Evolutionary conservation across 768 basidiomycete genomes (phyloP), one percentile per base, ranked within the genome.

Genomic region (Dioszegia crocea): DNA sequence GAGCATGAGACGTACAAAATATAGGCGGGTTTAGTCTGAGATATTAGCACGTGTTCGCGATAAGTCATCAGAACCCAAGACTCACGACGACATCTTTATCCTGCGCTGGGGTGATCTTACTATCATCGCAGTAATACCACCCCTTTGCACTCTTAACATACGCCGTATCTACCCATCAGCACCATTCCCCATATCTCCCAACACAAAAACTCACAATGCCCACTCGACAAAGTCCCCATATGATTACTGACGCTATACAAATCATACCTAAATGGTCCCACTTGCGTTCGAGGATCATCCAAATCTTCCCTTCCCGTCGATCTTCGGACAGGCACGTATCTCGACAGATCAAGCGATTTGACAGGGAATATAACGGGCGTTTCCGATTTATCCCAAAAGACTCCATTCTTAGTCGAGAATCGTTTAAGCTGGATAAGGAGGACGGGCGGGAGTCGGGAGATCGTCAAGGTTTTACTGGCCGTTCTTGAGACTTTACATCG

Each of bases 161-260:
- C 19, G 96, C 91, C 45, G 94, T 98, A 76, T 98, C 94, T 96
- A 54, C 17, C 6, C 6, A 33, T 33, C 33, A 33, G 33, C 33
- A 33, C 14, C n/a, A n/a, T 33, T 33, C 23, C 30, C 17, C 21
- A 23, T 40, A 33, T 27, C 24, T 3, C 17, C 4, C 40, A 52
- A 39, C 27, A 17, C 19, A 26, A 0, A 10, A 4, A 82, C 91
- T 78, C 67, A 96, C 96, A 99, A 77, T 99, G 96, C 0, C 96
- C 96, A 71, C 89, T 90, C 69, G 86, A 91, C 55, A 99, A 78
- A 72, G 86, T 94, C 1, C 96, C 96, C 76, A 86, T 90, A 78
- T 99, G 96, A 76, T 98, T 97, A 58, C 90, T 94, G 40, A 98
- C 92, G 10, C 82, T 93, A 71, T 96, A 98, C 63, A 98, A 78